Percentiles rank a stretch among this genome's conserved stretches.
Conservation (phyloP, 148 eudicot species). For the Rhododendron mucronatum region DNA sequence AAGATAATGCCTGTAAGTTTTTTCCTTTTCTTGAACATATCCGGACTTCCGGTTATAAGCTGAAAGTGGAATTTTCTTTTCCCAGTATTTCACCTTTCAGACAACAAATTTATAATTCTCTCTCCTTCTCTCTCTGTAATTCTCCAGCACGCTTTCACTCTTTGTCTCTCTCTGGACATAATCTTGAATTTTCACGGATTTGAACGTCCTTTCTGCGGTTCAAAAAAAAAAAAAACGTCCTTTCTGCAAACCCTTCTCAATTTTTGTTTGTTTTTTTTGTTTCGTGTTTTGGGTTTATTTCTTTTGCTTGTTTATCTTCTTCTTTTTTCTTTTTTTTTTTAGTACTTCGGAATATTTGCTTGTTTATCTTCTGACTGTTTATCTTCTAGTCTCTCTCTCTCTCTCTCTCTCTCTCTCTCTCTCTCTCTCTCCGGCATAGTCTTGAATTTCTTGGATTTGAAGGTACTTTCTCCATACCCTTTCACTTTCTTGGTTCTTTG, state of each 20-base stretch:
- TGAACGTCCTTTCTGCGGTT: neutral
- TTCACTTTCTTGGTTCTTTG: neutral
- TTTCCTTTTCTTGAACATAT: too few relatives aligned
- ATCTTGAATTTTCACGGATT: neutral
- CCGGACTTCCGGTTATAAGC: neutral
- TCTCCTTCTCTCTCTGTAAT: neutral
- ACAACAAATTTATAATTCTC: neutral
- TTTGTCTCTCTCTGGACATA: neutral
- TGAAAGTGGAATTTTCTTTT: neutral
- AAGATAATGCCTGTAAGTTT: too few relatives aligned
- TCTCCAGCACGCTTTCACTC: neutral
- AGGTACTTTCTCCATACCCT: neutral
- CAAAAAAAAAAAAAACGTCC: too few relatives aligned
- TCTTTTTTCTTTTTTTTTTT: too few relatives aligned
- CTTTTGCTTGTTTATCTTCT: neutral
- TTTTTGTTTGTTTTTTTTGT: neutral
- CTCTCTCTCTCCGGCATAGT: neutral
- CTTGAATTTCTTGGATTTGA: neutral
- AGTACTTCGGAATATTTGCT: neutral
- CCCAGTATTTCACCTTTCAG: neutral
- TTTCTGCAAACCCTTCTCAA: neutral
- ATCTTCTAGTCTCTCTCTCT: neutral
- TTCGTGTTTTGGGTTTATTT: neutral
- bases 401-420: neutral
- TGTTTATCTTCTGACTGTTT: neutral